Evolutionary conservation across 176 grass and related monocot species (phyloP).

Genomic region (Musa beccarii): DNA sequence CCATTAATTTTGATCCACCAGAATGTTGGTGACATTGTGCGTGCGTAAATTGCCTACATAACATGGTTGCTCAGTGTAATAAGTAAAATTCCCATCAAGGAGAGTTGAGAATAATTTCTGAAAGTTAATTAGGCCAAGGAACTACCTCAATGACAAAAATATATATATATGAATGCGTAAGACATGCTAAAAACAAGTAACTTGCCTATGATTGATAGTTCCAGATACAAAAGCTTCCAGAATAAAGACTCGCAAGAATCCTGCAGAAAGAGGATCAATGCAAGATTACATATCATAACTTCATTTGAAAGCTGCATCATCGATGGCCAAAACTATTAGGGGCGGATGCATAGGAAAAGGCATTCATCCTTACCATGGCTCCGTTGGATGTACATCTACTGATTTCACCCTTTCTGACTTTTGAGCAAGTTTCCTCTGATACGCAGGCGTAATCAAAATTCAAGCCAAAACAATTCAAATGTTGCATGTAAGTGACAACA

Average conservation of each 20-base stretch:
- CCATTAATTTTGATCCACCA: background rate
- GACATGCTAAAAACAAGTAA: background rate
- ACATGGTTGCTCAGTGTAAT: background rate
- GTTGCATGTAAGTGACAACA: conserved; percentile 3
- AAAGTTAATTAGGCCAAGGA: background rate
- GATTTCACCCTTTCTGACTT: conserved; percentile 91
- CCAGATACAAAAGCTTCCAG: conserved; percentile 95
- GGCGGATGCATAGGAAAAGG: background rate
- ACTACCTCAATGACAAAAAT: no score
- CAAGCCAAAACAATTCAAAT: conserved; percentile 15
- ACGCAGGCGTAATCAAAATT: conserved; percentile 17
- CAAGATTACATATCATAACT: background rate
- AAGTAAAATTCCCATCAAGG: background rate
- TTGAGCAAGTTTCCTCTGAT: conserved; percentile 93
- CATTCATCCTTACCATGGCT: conserved; percentile 70
- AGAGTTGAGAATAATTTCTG: background rate
- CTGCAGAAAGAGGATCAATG: conserved; percentile 24
- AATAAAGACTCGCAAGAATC: conserved; percentile 91
- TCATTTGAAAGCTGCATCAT: background rate
- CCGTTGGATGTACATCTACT: conserved; percentile 88
- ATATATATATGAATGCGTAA: background rate
- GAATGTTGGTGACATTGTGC: background rate
- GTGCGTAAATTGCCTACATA: background rate
- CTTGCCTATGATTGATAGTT: conserved; percentile 90
- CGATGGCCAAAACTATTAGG: background rate